These are phyloP conservation scores for Fomitopsis serialis DNA, from an alignment of 768 basidiomycete species.

Conservation along the genomic window DNA sequence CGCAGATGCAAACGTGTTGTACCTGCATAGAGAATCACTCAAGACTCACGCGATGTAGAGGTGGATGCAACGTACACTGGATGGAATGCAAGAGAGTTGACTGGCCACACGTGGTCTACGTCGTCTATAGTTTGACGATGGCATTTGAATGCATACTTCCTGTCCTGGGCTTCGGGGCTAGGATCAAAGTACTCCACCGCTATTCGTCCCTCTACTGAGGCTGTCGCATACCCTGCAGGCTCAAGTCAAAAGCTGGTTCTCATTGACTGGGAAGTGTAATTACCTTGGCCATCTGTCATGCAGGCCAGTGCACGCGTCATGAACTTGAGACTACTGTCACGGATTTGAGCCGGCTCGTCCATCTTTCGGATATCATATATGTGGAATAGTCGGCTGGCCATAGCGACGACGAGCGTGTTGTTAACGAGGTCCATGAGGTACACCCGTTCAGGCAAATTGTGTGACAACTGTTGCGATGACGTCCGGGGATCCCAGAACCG, in stretches of 20 bases:
- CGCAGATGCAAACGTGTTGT: slow-evolving; percentile 92
- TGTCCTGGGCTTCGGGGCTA: slow-evolving; percentile 68
- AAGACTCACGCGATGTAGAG: neutral
- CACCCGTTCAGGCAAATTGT: slow-evolving; percentile 75
- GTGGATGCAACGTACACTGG: slow-evolving; percentile 50
- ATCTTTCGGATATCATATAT: slow-evolving; percentile 86
- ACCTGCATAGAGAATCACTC: slow-evolving; percentile 35
- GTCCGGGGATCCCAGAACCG: slow-evolving; percentile 84
- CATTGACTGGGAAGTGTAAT: slow-evolving; percentile 9
- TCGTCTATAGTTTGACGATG: slow-evolving; percentile 88
- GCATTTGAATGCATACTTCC: slow-evolving; percentile 96
- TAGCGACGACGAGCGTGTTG: slow-evolving; percentile 81
- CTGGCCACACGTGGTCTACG: slow-evolving; percentile 94
- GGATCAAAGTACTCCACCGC: slow-evolving; percentile 97
- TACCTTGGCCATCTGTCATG: slow-evolving; percentile 91
- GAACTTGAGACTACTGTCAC: slow-evolving; percentile 93
- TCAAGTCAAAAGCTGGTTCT: neutral
- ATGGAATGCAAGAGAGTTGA: slow-evolving; percentile 93
- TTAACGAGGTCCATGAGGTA: slow-evolving; percentile 80
- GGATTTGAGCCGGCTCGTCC: slow-evolving; percentile 63
- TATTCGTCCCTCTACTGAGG: slow-evolving; percentile 92
- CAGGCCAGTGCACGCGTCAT: slow-evolving; percentile 89
- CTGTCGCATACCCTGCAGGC: slow-evolving; percentile 73
- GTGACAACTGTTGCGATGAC: slow-evolving; percentile 48
- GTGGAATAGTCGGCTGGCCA: slow-evolving; percentile 86